A percentile compares a stretch with the other conserved stretches of the same genome.
phyloP scores from a whole-genome alignment of 345 rosid species.

The Sonneratia caseolaris region DNA sequence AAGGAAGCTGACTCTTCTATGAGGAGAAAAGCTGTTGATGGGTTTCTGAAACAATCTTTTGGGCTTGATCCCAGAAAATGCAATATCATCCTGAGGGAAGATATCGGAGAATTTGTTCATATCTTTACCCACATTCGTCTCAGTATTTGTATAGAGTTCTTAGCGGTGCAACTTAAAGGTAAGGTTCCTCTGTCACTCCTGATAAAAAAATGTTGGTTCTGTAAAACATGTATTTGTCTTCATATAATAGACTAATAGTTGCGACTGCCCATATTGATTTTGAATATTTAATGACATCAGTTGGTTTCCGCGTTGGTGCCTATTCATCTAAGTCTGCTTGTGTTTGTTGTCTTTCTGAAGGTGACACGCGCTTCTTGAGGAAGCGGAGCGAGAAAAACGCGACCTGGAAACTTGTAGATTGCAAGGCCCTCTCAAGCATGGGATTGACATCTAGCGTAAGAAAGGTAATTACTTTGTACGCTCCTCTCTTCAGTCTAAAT shows the following conservation, averaged over 20 bases:
- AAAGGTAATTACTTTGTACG: conserved; percentile 31
- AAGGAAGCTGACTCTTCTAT: conserved; percentile 36
- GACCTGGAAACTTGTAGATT: conserved; percentile 41
- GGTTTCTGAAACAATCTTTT: conserved; percentile 47
- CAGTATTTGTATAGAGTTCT: conserved; percentile 60
- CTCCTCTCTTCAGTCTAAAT: neutral
- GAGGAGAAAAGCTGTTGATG: conserved; percentile 52
- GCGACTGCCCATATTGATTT: neutral
- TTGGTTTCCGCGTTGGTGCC: neutral
- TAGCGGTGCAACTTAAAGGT: conserved; percentile 58
- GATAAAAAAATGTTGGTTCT: neutral
- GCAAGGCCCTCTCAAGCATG: conserved; percentile 32
- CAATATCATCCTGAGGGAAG: conserved; percentile 42
- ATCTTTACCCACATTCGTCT: conserved; percentile 77
- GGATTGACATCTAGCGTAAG: conserved; percentile 66
- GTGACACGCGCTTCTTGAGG: conserved; percentile 19
- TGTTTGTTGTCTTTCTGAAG: conserved; percentile 19
- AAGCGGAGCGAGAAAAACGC: conserved; percentile 19
- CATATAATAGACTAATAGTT: neutral
- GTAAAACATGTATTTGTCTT: neutral
- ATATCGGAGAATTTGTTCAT: conserved; percentile 78
- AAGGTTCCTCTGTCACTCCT: neutral
- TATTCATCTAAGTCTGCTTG: neutral
- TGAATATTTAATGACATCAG: neutral
- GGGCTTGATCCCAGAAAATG: conserved; percentile 35